Conservation (phyloP, 139 green algal genomes). For the Zygnema circumcarinatum region DNA sequence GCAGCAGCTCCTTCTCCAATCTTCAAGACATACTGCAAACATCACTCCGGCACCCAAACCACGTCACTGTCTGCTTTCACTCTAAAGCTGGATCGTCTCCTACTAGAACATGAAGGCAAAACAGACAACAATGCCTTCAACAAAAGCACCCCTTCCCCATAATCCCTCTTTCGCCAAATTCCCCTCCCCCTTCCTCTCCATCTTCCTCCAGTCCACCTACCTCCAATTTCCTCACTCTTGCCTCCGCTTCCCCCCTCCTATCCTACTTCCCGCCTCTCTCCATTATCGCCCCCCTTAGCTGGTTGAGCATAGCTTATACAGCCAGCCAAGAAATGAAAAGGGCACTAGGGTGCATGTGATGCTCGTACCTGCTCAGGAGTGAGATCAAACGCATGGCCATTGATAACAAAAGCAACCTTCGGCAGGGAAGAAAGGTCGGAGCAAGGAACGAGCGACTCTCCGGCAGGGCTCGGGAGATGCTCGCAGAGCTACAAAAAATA, state of each 20-base stretch:
- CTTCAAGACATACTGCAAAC: constrained; percentile 42
- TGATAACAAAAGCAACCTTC: constrained; percentile 81
- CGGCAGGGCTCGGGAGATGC: constrained; percentile 38
- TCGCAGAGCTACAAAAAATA: constrained; percentile 57
- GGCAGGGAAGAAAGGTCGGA: constrained; percentile 78
- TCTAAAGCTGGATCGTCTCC: no score
- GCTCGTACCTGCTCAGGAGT: constrained; percentile 70
- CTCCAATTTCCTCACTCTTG: no score
- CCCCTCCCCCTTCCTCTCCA: no score
- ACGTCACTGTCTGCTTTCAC: no score
- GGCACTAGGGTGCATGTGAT: not conserved
- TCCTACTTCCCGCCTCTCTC: no score
- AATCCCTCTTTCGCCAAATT: no score
- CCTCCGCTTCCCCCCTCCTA: no score
- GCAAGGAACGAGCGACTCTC: constrained; percentile 85
- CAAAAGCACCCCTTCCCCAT: no score
- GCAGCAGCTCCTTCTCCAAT: constrained; percentile 33
- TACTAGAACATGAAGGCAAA: no score
- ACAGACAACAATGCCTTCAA: not conserved
- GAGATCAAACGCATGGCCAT: constrained; percentile 79
- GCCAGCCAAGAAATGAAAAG: constrained; percentile 15
- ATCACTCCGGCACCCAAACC: not conserved
- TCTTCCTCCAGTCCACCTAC: no score
- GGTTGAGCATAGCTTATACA: no score
- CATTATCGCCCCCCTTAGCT: no score